A percentile compares a stretch with the other conserved stretches of the same genome.
phyloP scores from a whole-genome alignment of 257 asterid species.

The Galeopsis tetrahit region DNA sequence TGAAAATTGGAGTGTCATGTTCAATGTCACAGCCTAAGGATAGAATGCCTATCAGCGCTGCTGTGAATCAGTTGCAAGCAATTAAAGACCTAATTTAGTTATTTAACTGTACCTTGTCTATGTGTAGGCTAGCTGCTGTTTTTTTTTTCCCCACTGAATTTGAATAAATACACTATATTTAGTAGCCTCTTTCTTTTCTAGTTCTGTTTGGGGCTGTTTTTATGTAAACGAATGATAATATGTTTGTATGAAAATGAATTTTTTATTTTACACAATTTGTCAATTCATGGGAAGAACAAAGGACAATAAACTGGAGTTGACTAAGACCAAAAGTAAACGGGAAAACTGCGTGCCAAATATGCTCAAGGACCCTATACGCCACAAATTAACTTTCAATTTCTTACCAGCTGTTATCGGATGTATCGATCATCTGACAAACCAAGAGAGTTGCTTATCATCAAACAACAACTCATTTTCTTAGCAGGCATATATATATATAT shows the following conservation, averaged over 20 bases:
- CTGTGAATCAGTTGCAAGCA: constrained; percentile 7
- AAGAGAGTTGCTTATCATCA: neutral
- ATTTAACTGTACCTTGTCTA: neutral
- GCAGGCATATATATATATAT: neutral
- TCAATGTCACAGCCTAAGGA: neutral
- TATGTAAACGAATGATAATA: too few relatives aligned
- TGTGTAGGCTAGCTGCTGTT: neutral
- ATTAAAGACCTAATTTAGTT: neutral
- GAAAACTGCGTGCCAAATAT: neutral
- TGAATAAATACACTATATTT: neutral
- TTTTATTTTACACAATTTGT: too few relatives aligned
- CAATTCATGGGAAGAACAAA: too few relatives aligned
- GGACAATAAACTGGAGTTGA: too few relatives aligned
- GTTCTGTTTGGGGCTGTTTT: neutral
- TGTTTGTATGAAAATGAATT: too few relatives aligned
- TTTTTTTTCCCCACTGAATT: neutral
- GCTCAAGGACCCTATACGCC: constrained; percentile 8
- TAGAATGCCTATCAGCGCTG: neutral
- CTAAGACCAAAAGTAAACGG: too few relatives aligned
- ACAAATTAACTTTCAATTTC: constrained; percentile 18
- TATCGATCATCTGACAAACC: neutral
- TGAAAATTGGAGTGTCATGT: neutral
- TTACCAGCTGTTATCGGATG: constrained; percentile 24
- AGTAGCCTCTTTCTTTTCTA: neutral
- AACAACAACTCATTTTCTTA: neutral